Evolutionary conservation across 768 basidiomycete species (phyloP), one percentile per base, ranked within the genome.

Genomic region (Naganishia onofrii): DNA sequence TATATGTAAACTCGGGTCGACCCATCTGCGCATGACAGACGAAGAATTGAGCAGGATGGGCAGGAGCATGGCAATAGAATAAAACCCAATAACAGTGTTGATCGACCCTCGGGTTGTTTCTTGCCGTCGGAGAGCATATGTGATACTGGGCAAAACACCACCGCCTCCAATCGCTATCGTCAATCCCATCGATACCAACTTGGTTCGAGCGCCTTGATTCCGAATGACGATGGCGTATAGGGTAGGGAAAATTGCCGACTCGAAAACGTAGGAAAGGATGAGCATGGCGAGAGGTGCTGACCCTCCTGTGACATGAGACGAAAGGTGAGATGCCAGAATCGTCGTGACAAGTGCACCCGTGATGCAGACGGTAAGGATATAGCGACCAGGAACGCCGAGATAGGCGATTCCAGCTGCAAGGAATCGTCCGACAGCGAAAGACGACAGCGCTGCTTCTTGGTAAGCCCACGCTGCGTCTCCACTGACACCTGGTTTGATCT

Each of bases 221-320:
- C 79, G 73, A 1, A 78, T 66, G 15, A 67, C 71, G 63, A 80
- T 77, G 36, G 79, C 78, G 74, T 76, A 79, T 12, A 80, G 21
- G 8, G 74, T 71, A 1, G 79, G 79, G 70, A 80, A 79, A 44
- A 80, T 77, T 34, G 78, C 70, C 0, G 74, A 70, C 65, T 80
- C 76, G 71, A 78, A 78, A 67, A 80, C 75, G 17, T 70, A 60
- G 66, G 70, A 32, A 7, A 80, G 60, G 44, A 79, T 68, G 28
- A 79, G 71, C 19, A 72, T 68, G 3, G 72, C 71, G n/a, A 76
- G 48, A 0, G 76, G 55, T 0, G 55, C 70, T 21, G 64, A 48
- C 0, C 67, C 73, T 7, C 29, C 36, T 42, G 7, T 15, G 3
- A n/a, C 31, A 5, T 15, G 36, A 8, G 17, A 2, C 15, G 77